These are phyloP conservation scores for Aspergillus fumigatiaffinis DNA, from an alignment of 2,329 filamentous ascomycete genomes.

Conservation along the genomic window DNA sequence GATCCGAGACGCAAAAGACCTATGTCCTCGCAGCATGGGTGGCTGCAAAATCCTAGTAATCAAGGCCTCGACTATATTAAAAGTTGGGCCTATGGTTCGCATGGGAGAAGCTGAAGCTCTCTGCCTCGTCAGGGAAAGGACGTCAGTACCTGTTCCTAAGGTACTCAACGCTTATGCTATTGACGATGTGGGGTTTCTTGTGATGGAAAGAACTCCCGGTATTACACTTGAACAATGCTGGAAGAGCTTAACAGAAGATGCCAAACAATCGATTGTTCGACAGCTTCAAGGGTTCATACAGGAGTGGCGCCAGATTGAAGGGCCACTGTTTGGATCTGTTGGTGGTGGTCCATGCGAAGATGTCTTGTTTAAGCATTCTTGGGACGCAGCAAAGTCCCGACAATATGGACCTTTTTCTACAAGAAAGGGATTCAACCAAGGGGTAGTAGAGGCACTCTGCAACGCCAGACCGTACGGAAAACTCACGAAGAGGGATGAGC, in stretches of 20 bases:
- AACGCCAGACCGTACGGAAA: constrained; percentile 13
- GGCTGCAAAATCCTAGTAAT: constrained; percentile 11
- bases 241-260: constrained; percentile 5
- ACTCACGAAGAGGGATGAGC: constrained; percentile 8
- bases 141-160: constrained; percentile 7
- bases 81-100: constrained; percentile 5
- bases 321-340: constrained; percentile 11
- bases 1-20: constrained; percentile 6
- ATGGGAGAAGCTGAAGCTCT: constrained; percentile 11
- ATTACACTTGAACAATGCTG: constrained; percentile 7
- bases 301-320: constrained; percentile 12
- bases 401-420: constrained; percentile 17
- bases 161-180: constrained; percentile 13
- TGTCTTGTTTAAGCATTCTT: constrained; percentile 14
- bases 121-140: constrained; percentile 3
- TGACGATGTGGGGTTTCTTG: constrained; percentile 9
- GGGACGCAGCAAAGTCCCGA: constrained; percentile 8
- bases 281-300: constrained; percentile 9
- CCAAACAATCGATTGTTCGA: constrained; percentile 4
- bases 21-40: constrained; percentile 8
- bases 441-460: constrained; percentile 18
- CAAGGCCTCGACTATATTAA: constrained; percentile 3
- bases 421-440: constrained; percentile 14
- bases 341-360: constrained; percentile 13
- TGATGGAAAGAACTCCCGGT: constrained; percentile 11